These are phyloP conservation scores for Prunus kanzakura DNA, from an alignment of 306 rosid genomes.

Conservation along the genomic window DNA sequence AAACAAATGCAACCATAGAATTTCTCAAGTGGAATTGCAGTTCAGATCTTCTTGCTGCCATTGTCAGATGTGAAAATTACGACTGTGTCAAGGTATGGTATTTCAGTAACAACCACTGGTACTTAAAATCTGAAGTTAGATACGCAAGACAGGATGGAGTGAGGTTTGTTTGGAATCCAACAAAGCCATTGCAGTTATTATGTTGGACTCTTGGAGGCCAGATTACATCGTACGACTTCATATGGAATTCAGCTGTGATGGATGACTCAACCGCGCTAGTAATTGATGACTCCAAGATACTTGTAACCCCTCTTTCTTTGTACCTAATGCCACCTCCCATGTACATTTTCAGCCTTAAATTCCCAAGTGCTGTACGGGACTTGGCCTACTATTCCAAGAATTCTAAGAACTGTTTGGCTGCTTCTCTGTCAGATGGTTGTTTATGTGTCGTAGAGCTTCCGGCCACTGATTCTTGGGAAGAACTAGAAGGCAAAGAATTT, in stretches of 20 bases:
- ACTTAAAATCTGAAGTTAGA: conserved; percentile 78
- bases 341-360: conserved; percentile 71
- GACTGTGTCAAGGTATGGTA: conserved; percentile 79
- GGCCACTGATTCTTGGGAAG: conserved; percentile 80
- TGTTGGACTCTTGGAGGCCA: conserved; percentile 90
- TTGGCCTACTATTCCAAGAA: conserved; percentile 58
- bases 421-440: conserved; percentile 66
- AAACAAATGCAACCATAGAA: conserved; percentile 45
- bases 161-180: conserved; percentile 77
- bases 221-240: conserved; percentile 61
- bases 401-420: conserved; percentile 69
- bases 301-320: conserved; percentile 69
- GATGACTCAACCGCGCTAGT: conserved; percentile 74
- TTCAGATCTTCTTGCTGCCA: conserved; percentile 93
- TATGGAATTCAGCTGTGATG: conserved; percentile 73
- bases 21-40: conserved; percentile 87
- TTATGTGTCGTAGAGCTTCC: conserved; percentile 80
- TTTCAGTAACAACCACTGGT: conserved; percentile 94
- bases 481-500: conserved; percentile 78
- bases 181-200: conserved; percentile 66
- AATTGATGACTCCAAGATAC: conserved; percentile 62
- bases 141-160: conserved; percentile 61
- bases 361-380: conserved; percentile 63
- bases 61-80: conserved; percentile 63
- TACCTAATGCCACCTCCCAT: conserved; percentile 88